A percentile compares a stretch with the other conserved stretches of the same genome.
Evolutionary conservation across 1,284 basidiomycete species (phyloP).

Genomic region (Rhodotorula sp.): DNA sequence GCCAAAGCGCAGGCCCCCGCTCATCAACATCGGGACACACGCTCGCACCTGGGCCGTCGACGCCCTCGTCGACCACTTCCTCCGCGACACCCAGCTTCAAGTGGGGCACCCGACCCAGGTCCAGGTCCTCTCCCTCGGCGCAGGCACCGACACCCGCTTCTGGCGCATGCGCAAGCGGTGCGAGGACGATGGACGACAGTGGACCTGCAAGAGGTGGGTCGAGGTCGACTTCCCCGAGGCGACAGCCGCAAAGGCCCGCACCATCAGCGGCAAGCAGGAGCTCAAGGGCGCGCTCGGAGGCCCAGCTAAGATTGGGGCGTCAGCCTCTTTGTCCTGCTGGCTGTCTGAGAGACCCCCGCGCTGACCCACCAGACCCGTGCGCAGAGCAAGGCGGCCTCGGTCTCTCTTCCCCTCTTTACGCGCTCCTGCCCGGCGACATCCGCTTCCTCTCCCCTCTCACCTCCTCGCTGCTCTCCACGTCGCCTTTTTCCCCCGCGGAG

Average conservation of each 20-base stretch:
- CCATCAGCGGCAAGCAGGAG: conserved; percentile 69
- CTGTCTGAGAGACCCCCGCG: background rate
- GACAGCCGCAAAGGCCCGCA: conserved; percentile 77
- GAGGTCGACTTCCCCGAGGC: conserved; percentile 89
- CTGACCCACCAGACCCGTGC: background rate
- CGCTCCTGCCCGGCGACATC: conserved; percentile 74
- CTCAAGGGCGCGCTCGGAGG: conserved; percentile 62
- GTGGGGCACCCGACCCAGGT: conserved; percentile 62
- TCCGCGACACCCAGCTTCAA: conserved; percentile 55
- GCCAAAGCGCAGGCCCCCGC: conserved; percentile 55
- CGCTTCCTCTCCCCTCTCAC: conserved; percentile 56
- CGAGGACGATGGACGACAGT: conserved; percentile 60
- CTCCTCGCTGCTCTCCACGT: conserved; percentile 50
- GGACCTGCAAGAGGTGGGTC: conserved; percentile 59
- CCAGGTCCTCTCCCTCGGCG: conserved; percentile 87
- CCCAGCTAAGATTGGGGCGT: conserved; percentile 45
- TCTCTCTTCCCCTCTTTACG: conserved; percentile 67
- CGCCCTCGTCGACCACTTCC: conserved; percentile 70
- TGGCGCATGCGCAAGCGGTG: conserved; percentile 73
- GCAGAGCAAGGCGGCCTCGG: conserved; percentile 70
- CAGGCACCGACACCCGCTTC: conserved; percentile 89
- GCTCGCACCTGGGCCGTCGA: conserved; percentile 82
- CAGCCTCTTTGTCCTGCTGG: background rate
- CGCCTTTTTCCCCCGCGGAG: conserved; percentile 36
- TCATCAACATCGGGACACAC: conserved; percentile 95